Evolutionary conservation across 164 flowering plant genomes (phyloP), one percentile per base, ranked within the genome.

Genomic region (Tetracentron sinense): DNA sequence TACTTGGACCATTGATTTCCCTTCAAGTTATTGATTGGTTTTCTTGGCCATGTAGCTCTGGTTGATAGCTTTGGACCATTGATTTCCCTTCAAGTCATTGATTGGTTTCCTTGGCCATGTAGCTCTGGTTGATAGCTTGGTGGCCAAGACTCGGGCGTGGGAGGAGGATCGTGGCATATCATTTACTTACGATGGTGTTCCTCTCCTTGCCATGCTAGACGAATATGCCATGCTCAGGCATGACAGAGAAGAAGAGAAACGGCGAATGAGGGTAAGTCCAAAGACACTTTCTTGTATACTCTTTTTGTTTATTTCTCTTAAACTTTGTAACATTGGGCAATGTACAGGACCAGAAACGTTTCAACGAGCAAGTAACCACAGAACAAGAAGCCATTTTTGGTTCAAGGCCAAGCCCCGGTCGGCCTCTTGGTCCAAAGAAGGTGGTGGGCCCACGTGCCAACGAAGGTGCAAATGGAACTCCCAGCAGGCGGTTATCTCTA

Each of bases 221-320:
- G 98, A 94, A 73, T 94, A 94, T 71, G 87, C 89, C 52, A 84
- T 89, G 89, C 89, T 94, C 59, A 85, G 98, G 78, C 92, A 94
- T 30, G 97, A 94, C 66, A 73, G 97, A 74, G 98, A 84, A 77
- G 98, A 91, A 75, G 98, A 89, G 73, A 90, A 86, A 69, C 80
- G 90, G 44, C 84, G 94, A 73, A 64, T 85, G 86, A 82, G 87
- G 90, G 99, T 94, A 74, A 67, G 82, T 55, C 19, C 4, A 50
- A 27, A 22, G 25, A 27, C 19, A n/a, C 10, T 11, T 16, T 53
- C 50, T 28, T 25, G n/a, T 14, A 26, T 8, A 46, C 8, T 31
- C 22, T 62, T 17, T 22, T 12, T 31, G 48, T 27, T 47, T 30
- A 31, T 5, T 8, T 3, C 14, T 10, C 14, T 16, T 16, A 38